phyloP scores from a whole-genome alignment of 768 basidiomycete species.

The Tulasnella sp. region DNA sequence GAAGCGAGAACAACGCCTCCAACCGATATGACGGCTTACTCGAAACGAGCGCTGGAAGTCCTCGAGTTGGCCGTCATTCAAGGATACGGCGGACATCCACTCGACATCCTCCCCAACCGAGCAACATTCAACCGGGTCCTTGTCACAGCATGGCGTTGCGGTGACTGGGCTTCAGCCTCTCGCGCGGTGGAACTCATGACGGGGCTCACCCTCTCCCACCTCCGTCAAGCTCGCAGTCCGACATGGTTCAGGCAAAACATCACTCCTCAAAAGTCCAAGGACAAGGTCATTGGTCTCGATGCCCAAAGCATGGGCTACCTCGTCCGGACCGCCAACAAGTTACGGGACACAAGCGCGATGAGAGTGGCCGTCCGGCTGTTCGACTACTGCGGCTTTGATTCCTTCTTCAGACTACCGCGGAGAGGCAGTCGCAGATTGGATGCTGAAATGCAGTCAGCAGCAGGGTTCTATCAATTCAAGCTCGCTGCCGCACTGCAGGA shows the following conservation, averaged over 20 bases:
- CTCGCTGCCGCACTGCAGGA: constrained; percentile 5
- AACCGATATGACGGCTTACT: constrained; percentile 15
- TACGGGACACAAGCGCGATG: constrained; percentile 38
- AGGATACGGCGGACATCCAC: constrained; percentile 27
- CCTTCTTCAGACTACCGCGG: constrained; percentile 16
- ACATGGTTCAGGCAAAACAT: background rate
- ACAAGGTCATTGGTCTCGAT: constrained; percentile 26
- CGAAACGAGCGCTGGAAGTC: constrained; percentile 41
- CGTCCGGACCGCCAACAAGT: constrained; percentile 45
- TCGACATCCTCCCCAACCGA: constrained; percentile 36
- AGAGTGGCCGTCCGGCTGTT: constrained; percentile 53
- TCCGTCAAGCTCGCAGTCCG: constrained; percentile 24
- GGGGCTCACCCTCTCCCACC: constrained; percentile 32
- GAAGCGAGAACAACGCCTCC: constrained; percentile 21
- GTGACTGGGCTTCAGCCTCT: constrained; percentile 49
- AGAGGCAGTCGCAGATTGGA: background rate
- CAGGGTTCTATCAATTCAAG: constrained; percentile 3
- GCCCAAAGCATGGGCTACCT: constrained; percentile 46
- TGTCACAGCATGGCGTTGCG: constrained; percentile 47
- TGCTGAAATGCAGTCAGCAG: background rate
- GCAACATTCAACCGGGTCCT: constrained; percentile 52
- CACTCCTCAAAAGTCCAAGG: constrained; percentile 28
- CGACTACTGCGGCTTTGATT: constrained; percentile 31
- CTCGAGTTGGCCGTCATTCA: constrained; percentile 46
- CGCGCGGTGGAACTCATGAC: constrained; percentile 62